Evolutionary conservation across 345 rosid species (phyloP), one percentile per base, ranked within the genome.

Genomic region (Bruguiera sexangula): DNA sequence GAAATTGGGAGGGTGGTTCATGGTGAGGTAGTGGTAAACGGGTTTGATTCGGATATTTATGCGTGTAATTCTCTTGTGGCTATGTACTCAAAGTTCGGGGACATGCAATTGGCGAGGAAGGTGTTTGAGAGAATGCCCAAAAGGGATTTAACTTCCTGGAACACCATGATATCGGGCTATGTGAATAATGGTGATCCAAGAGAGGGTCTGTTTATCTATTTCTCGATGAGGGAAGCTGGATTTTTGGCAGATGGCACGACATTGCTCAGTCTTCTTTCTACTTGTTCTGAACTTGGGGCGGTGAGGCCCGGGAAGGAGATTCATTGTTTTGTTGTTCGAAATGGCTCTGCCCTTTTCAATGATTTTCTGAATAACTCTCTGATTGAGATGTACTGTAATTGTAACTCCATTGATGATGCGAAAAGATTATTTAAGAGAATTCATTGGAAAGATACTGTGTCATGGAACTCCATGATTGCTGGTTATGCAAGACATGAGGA

Each of bases 121-220:
- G 53, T 81, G 67, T 78, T 78, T 66, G 79, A 71, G 71, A 22
- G 70, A 75, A 72, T 78, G 82, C 78, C 51, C 37, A 19, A 21
- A 11, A 75, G 63, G 56, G 76, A 63, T 56, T 69, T 73, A 39
- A 70, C 68, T 69, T 71, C 82, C n/a, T 75, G 78, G 82, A 67
- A 75, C 60, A 22, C 75, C 3, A 32, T 63, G 76, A 63, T 72
- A 21, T 76, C 65, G 20, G 69, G 74, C 55, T 74, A 70, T 70
- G 67, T 29, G 18, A 76, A 67, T 73, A 76, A 73, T 60, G 61
- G 68, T 9, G 24, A 62, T 6, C 48, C 68, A 3, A 52, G 30
- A 31, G 69, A 59, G 53, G 75, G 62, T 52, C 36, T 73, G 16
- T 46, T 10, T 7, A 46, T 50, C 67, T 76, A 56, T 61, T 1